phyloP scores from a whole-genome alignment of 1,284 basidiomycete species.

The Rhizoctonia solani region DNA sequence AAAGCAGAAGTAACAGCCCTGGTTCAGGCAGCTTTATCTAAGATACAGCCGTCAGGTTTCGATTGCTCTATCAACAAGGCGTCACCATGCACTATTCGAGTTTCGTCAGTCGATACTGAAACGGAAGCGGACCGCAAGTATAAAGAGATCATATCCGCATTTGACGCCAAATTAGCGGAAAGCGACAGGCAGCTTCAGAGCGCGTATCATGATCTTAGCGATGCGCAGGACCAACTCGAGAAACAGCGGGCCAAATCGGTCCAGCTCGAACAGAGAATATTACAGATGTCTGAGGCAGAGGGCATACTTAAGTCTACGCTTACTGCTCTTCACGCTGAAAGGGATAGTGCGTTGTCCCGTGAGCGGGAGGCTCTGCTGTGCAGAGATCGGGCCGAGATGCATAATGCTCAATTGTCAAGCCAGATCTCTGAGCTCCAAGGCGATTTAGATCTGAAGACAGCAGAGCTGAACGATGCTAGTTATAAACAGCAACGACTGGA shows the following conservation, averaged over 20 bases:
- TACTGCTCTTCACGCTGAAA: not conserved
- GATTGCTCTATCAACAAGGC: not conserved
- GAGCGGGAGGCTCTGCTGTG: slow-evolving; percentile 1
- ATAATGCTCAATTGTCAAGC: slow-evolving; percentile 1
- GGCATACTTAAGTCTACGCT: not conserved
- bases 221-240: not conserved
- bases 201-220: not conserved
- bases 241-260: not conserved
- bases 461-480: slow-evolving; percentile 12
- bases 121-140: slow-evolving; percentile 10
- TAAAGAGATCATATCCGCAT: not conserved
- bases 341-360: not conserved
- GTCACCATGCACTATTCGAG: too few species aligned
- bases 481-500: slow-evolving; percentile 1
- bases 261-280: slow-evolving; percentile 15
- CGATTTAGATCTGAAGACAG: not conserved
- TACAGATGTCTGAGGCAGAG: slow-evolving; percentile 7
- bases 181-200: not conserved
- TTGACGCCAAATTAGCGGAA: not conserved
- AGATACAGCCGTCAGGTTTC: not conserved
- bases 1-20: slow-evolving; percentile 1
- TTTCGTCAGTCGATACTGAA: not conserved
- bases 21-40: not conserved
- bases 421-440: slow-evolving; percentile 4
- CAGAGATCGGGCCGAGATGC: not conserved